Base-by-base conservation (phyloP, 202 grass and related monocot genomes). In the Alloteropsis angusta region DNA sequence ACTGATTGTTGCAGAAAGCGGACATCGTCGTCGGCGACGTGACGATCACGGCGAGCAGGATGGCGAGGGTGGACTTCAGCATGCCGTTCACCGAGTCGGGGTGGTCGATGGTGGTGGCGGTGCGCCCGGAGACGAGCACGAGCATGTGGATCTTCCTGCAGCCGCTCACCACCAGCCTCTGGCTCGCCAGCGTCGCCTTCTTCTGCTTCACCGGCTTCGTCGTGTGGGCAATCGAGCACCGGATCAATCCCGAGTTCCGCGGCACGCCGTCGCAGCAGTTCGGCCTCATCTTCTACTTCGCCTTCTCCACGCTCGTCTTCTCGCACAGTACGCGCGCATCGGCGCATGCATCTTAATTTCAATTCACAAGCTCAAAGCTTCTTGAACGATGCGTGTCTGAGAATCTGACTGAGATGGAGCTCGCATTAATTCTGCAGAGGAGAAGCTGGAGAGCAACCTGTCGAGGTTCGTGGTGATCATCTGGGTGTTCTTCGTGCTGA, bases 231-330 rank as follows among this genome's bases (percentile, higher is more conserved):
- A 90, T 98, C 74, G 96, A 95, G 86, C 92, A 95, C 75, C 92
- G 87, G 0, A 52, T 87, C 39, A 98, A 98, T 75, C 14, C 48
- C 3, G 89, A 90, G 78, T 98, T 94, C 82, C 76, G 80, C 0
- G 89, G 91, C 34, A 87, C 91, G 39, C 77, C 87, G 1, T 74
- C 14, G 43, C 84, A 94, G 52, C 91, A 97, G 74, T 78, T 97
- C 63, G 91, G 95, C 53, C 83, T 84, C 77, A 88, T 87, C 85
- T 94, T 94, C 83, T 98, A 92, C 87, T 94, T 81, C 45, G 43
- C 95, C 37, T 98, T 98, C 84, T 98, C 95, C 34, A 98, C 83
- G 14, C 95, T 95, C 44, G 92, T 93, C 77, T 98, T 94, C 85
- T 46, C 95, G 0, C 95, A 94, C 71, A 93, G 95, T 97, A 74